Conservation (phyloP, 306 rosid genomes). For the Pachyrhizus erosus region DNA sequence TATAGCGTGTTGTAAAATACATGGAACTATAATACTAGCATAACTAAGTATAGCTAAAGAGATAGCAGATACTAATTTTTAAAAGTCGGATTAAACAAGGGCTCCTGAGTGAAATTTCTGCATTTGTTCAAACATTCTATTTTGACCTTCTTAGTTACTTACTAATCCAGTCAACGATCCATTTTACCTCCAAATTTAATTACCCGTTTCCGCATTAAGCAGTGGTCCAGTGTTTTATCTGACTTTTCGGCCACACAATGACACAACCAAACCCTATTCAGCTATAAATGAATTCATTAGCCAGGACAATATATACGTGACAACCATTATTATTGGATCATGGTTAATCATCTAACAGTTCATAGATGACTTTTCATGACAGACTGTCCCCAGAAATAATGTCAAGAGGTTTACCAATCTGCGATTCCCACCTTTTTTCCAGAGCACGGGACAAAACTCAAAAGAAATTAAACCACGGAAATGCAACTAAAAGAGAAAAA, state of each 20-base stretch:
- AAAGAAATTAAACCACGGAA: constrained; percentile 31
- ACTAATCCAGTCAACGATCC: background rate
- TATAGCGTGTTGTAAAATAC: background rate
- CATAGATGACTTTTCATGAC: constrained; percentile 47
- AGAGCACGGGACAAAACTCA: constrained; percentile 30
- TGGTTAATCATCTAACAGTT: constrained; percentile 33
- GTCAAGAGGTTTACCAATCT: background rate
- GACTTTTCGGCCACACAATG: constrained; percentile 51
- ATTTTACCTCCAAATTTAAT: constrained; percentile 16
- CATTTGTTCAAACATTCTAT: constrained; percentile 4
- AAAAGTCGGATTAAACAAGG: background rate
- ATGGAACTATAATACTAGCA: background rate
- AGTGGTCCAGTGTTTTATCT: constrained; percentile 40
- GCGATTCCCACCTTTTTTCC: constrained; percentile 15
- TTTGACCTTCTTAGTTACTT: constrained; percentile 14
- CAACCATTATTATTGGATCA: constrained; percentile 37
- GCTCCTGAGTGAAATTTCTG: background rate
- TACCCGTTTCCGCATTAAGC: constrained; percentile 1
- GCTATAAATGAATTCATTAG: constrained; percentile 39
- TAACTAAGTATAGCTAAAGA: background rate
- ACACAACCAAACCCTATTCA: constrained; percentile 1
- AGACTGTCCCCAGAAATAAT: constrained; percentile 35
- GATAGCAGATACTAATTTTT: background rate
- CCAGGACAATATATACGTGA: constrained; percentile 21
- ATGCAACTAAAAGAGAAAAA: background rate